Evolutionary conservation across 352 stramenopile species (phyloP).

Genomic region (Globisporangium abappressorium): DNA sequence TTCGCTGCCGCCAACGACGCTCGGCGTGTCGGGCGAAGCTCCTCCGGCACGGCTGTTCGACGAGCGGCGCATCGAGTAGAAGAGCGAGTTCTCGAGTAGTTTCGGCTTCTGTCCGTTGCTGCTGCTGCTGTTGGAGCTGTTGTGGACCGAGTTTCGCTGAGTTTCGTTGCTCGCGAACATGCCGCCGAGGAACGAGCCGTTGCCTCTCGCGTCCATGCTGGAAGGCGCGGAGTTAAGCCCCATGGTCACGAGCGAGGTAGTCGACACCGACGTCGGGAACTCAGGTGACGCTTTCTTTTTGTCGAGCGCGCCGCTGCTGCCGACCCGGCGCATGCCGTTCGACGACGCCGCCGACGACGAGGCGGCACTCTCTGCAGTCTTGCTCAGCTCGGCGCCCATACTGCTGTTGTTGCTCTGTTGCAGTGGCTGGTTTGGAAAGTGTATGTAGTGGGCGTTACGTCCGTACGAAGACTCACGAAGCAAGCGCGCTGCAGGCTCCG

Average conservation of each 20-base stretch:
- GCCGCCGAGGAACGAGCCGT: constrained; percentile 14
- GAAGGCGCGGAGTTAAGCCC: constrained; percentile 5
- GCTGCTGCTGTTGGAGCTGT: constrained; percentile 42
- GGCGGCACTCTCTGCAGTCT: constrained; percentile 27
- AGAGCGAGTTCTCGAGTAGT: constrained; percentile 38
- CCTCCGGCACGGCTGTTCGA: constrained; percentile 35
- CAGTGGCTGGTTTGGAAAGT: constrained; percentile 4
- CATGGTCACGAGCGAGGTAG: constrained; percentile 57
- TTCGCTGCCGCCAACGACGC: constrained; percentile 21
- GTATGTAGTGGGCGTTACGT: background rate
- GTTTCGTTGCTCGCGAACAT: background rate
- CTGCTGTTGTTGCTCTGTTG: constrained; percentile 6
- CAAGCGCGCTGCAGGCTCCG: background rate
- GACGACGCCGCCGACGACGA: constrained; percentile 14
- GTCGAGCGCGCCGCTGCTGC: constrained; percentile 64
- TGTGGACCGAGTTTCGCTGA: constrained; percentile 27
- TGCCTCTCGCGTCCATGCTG: constrained; percentile 13
- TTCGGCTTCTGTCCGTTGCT: constrained; percentile 39
- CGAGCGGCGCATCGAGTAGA: constrained; percentile 52
- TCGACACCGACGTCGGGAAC: constrained; percentile 50
- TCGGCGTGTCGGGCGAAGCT: constrained; percentile 7
- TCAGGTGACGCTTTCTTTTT: constrained; percentile 27
- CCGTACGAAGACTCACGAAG: background rate
- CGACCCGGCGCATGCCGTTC: constrained; percentile 58
- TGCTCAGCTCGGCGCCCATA: constrained; percentile 77